Evolutionary conservation across 768 basidiomycete genomes (phyloP).

Genomic region (Russula olivacea): DNA sequence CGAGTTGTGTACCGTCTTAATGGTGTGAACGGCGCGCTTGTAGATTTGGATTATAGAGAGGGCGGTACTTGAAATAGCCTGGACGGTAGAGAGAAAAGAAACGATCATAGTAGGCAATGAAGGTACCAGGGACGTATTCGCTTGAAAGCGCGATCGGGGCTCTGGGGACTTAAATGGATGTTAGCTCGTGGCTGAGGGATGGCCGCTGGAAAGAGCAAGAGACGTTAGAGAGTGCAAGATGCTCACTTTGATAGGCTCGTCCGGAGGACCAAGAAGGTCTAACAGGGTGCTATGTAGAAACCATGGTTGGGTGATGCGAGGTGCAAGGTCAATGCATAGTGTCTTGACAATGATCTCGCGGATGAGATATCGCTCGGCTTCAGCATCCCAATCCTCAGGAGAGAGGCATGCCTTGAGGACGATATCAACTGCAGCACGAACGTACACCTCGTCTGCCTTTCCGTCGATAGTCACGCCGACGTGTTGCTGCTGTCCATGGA

Average conservation of each 20-base stretch:
- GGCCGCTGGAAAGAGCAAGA: background rate
- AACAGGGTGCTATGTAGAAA: slow-evolving; percentile 73
- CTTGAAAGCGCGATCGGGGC: slow-evolving; percentile 29
- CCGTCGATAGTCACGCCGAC: slow-evolving; percentile 69
- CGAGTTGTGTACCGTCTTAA: slow-evolving; percentile 52
- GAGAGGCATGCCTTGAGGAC: slow-evolving; percentile 71
- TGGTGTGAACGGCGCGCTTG: slow-evolving; percentile 56
- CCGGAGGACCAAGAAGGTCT: slow-evolving; percentile 50
- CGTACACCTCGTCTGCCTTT: slow-evolving; percentile 64
- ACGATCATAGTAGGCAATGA: slow-evolving; percentile 55
- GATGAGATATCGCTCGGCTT: slow-evolving; percentile 73
- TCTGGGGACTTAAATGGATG: slow-evolving; percentile 25
- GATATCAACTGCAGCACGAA: slow-evolving; percentile 73
- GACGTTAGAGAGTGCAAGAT: background rate
- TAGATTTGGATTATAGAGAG: slow-evolving; percentile 64
- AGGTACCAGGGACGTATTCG: slow-evolving; percentile 21
- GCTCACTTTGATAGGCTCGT: slow-evolving; percentile 15
- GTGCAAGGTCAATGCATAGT: slow-evolving; percentile 47
- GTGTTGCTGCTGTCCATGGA: slow-evolving; percentile 80
- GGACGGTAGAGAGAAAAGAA: slow-evolving; percentile 66
- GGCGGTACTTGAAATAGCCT: slow-evolving; percentile 61
- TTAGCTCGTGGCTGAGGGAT: background rate
- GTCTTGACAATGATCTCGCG: slow-evolving; percentile 81
- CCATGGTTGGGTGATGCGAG: slow-evolving; percentile 80
- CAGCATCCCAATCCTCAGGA: slow-evolving; percentile 68